phyloP scores from a whole-genome alignment of 1,284 basidiomycete species.

The Cutaneotrichosporon cutaneum region DNA sequence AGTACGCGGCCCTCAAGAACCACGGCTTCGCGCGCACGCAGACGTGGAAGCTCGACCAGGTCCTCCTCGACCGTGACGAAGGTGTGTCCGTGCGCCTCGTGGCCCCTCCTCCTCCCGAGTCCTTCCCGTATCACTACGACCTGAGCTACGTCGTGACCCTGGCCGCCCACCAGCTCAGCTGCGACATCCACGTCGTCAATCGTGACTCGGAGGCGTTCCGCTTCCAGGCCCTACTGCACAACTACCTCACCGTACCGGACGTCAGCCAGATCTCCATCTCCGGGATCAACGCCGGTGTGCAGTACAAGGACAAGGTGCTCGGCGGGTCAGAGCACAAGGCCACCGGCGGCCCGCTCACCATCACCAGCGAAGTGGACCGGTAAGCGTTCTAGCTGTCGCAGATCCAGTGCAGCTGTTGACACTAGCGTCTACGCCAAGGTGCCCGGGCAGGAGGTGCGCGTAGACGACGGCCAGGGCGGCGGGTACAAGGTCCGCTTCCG shows the following conservation, averaged over 20 bases:
- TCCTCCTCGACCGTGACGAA: conserved; percentile 67
- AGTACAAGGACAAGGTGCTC: conserved; percentile 70
- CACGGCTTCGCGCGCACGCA: conserved; percentile 81
- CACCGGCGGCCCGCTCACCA: conserved; percentile 41
- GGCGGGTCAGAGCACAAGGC: conserved; percentile 32
- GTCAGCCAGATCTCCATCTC: conserved; percentile 45
- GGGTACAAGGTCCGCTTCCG: conserved; percentile 60
- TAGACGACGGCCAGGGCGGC: conserved; percentile 40
- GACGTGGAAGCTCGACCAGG: conserved; percentile 65
- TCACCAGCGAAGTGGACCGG: conserved; percentile 43
- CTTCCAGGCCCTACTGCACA: conserved; percentile 86
- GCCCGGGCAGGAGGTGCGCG: conserved; percentile 38
- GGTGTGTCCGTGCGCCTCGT: conserved; percentile 71
- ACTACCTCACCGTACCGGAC: conserved; percentile 71
- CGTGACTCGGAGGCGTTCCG: conserved; percentile 57
- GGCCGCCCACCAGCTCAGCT: conserved; percentile 68
- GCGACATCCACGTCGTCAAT: conserved; percentile 76
- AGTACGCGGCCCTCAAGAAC: conserved; percentile 68
- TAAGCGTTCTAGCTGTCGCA: conserved; percentile 17
- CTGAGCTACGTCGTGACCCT: conserved; percentile 77
- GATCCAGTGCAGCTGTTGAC: background rate
- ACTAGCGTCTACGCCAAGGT: conserved; percentile 46
- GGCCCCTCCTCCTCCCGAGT: conserved; percentile 60
- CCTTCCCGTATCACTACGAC: conserved; percentile 65
- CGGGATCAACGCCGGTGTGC: conserved; percentile 57